Percentiles rank a stretch among this genome's conserved stretches.
Conservation (phyloP, 805 yeast genomes). For the Isabelozyma heimii region DNA sequence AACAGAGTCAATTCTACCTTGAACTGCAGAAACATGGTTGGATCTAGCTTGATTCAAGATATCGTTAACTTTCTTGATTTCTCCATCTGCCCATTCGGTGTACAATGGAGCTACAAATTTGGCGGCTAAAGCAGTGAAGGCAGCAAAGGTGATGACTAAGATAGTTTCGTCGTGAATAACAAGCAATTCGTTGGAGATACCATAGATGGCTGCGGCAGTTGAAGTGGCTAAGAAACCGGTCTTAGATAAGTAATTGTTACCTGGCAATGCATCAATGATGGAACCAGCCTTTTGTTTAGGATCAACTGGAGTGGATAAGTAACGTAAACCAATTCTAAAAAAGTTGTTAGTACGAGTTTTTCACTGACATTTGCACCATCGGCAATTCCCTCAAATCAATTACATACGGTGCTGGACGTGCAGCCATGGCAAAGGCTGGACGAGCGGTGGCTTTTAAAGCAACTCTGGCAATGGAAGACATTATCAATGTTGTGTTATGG, state of each 20-base stretch:
- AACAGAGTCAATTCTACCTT: conserved; percentile 86
- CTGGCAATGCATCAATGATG: conserved; percentile 90
- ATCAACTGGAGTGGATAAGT: conserved; percentile 67
- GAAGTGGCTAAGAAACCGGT: conserved; percentile 94
- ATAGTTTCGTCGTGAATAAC: conserved; percentile 93
- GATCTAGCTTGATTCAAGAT: conserved; percentile 84
- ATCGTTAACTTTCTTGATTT: conserved; percentile 75
- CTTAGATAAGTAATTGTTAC: conserved; percentile 82
- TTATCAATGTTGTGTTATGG: conserved; percentile 8
- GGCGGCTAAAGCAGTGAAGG: conserved; percentile 71
- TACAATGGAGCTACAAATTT: conserved; percentile 92
- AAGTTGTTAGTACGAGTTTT: conserved; percentile 26
- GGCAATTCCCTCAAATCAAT: not conserved
- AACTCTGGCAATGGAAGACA: conserved; percentile 44
- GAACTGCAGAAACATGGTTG: conserved; percentile 89
- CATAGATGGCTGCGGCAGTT: conserved; percentile 91
- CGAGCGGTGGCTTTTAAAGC: conserved; percentile 41
- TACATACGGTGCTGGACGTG: conserved; percentile 45
- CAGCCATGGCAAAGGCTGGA: conserved; percentile 38
- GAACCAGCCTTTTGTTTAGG: conserved; percentile 91
- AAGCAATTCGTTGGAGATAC: conserved; percentile 89
- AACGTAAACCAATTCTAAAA: conserved; percentile 58
- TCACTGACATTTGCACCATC: not conserved
- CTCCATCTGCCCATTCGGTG: conserved; percentile 89
- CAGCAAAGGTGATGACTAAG: conserved; percentile 74